Conservation (phyloP, 495 filamentous ascomycete species). For the Clavariopsis aquatica region DNA sequence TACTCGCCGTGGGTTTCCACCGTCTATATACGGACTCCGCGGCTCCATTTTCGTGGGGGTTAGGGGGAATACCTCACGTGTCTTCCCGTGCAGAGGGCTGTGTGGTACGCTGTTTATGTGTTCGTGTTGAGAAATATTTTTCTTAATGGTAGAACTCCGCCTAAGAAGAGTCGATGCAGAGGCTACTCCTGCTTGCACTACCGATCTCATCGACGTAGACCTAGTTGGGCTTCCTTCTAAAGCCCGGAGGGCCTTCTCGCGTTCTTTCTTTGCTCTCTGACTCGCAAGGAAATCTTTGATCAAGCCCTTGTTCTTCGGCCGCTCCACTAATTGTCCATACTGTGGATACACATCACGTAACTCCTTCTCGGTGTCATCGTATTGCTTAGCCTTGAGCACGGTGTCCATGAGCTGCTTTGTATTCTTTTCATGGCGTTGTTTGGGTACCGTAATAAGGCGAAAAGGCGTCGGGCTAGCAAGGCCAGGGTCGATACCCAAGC, state of each 20-base stretch:
- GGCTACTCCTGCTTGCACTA: not conserved
- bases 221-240: not conserved
- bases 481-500: not conserved
- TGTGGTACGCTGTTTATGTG: not conserved
- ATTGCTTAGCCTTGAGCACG: not conserved
- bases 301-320: slow-evolving; percentile 16
- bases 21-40: not conserved
- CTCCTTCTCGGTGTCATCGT: slow-evolving; percentile 12
- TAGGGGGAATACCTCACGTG: not conserved
- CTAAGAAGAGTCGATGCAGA: not conserved
- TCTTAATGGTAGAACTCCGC: not conserved
- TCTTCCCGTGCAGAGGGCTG: not conserved
- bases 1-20: not conserved
- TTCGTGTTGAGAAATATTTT: not conserved
- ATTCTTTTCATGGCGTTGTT: not conserved
- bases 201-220: not conserved
- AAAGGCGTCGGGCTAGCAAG: not conserved
- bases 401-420: not conserved
- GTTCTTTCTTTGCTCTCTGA: slow-evolving; percentile 1
- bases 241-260: not conserved
- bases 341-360: slow-evolving; percentile 6
- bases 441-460: not conserved
- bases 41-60: not conserved
- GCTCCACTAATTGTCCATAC: slow-evolving; percentile 23
- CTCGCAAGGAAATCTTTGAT: slow-evolving; percentile 10